Percentiles rank a stretch among this genome's conserved stretches.
These are phyloP conservation scores for Nyctanthes arbortristis DNA, from an alignment of 257 asterid species.

Conservation along the genomic window DNA sequence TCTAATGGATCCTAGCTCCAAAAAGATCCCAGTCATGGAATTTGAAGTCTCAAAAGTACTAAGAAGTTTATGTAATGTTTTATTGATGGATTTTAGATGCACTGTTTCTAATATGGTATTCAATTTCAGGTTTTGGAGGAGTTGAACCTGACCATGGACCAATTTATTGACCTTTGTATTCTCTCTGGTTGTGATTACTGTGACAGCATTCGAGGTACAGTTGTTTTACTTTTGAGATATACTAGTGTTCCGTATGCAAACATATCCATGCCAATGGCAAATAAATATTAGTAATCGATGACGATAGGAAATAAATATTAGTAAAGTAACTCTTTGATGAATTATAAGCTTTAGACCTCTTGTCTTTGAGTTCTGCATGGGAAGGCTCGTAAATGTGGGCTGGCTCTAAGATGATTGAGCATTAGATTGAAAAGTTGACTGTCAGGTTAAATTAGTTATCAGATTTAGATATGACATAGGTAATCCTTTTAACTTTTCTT, in stretches of 20 bases:
- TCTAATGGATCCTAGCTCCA: constrained; percentile 97
- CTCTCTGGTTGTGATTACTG: constrained; percentile 97
- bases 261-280: not conserved
- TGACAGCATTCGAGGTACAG: constrained; percentile 88
- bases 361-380: not conserved
- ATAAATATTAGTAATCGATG: constrained; percentile 1
- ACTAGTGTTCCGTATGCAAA: too few relatives aligned
- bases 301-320: not conserved
- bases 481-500: not conserved
- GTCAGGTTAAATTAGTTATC: not conserved
- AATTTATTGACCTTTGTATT: constrained; percentile 93
- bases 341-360: constrained; percentile 1
- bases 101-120: constrained; percentile 21
- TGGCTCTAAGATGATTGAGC: constrained; percentile 1
- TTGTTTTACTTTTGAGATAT: not conserved
- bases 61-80: constrained; percentile 8
- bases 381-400: constrained; percentile 1
- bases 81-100: constrained; percentile 16
- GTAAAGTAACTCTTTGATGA: not conserved
- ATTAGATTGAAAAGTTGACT: not conserved
- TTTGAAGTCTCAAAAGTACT: constrained; percentile 89
- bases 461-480: not conserved
- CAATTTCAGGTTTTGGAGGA: constrained; percentile 76
- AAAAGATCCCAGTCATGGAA: constrained; percentile 99
- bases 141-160: constrained; percentile 91